Percentiles rank a stretch among this genome's conserved stretches.
These are phyloP conservation scores for Candida pini DNA, from an alignment of 805 yeast species.

Conservation along the genomic window DNA sequence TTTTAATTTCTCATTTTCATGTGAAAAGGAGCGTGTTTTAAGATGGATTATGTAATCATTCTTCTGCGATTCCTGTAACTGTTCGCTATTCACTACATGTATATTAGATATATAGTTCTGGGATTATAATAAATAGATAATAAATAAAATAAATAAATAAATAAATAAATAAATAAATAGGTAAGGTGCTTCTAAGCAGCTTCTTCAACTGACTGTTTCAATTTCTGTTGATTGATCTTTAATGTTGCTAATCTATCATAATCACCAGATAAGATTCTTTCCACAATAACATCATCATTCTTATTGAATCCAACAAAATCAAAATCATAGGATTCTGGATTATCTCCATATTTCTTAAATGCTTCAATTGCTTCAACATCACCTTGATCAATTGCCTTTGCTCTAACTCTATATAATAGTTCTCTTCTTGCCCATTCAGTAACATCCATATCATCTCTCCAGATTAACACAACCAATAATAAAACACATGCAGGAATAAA, in stretches of 20 bases:
- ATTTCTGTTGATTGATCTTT: slow-evolving; percentile 37
- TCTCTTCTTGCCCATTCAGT: slow-evolving; percentile 82
- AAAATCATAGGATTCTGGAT: slow-evolving; percentile 39
- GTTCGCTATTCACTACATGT: too few species aligned
- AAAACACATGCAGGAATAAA: slow-evolving; percentile 66
- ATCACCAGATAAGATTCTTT: slow-evolving; percentile 77
- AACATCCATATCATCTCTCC: slow-evolving; percentile 44
- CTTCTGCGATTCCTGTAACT: too few species aligned
- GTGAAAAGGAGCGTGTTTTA: too few species aligned
- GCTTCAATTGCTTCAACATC: slow-evolving; percentile 47
- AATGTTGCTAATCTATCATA: slow-evolving; percentile 65
- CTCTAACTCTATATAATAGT: slow-evolving; percentile 69
- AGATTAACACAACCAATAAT: slow-evolving; percentile 45
- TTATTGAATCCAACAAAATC: slow-evolving; percentile 52
- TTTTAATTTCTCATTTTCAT: too few species aligned
- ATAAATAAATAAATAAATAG: slow-evolving; percentile 2
- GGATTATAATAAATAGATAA: slow-evolving; percentile 4
- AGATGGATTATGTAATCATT: too few species aligned
- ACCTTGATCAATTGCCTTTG: slow-evolving; percentile 52
- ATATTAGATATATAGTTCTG: too few species aligned
- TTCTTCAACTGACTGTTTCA: slow-evolving; percentile 1
- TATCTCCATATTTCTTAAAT: slow-evolving; percentile 31
- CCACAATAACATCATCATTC: slow-evolving; percentile 74
- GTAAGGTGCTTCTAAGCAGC: not conserved
- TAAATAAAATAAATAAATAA: slow-evolving; percentile 4